These are phyloP conservation scores for Ascochyta pisi DNA, from an alignment of 2,329 filamentous ascomycete species.

Conservation along the genomic window DNA sequence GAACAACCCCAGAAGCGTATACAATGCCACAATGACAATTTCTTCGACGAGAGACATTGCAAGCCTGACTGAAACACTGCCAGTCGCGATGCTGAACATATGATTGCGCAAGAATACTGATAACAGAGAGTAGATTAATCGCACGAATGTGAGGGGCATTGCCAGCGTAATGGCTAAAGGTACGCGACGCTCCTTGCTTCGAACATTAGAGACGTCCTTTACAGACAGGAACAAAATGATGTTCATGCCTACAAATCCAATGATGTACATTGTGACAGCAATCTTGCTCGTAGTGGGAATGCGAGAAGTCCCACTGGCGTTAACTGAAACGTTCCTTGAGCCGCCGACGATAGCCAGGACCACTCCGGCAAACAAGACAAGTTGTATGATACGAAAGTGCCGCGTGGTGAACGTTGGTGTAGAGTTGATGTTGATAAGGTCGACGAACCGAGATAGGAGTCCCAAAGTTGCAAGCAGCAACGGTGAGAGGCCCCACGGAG, in stretches of 20 bases:
- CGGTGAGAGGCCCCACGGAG: slow-evolving; percentile 59
- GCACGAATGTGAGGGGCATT: slow-evolving; percentile 27
- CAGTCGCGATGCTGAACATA: slow-evolving; percentile 25
- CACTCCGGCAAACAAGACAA: slow-evolving; percentile 43
- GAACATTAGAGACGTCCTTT: slow-evolving; percentile 1
- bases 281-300: slow-evolving; percentile 26
- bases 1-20: slow-evolving; percentile 22
- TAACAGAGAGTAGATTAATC: slow-evolving; percentile 26
- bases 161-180: slow-evolving; percentile 23
- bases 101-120: slow-evolving; percentile 23
- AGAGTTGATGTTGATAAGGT: slow-evolving; percentile 24
- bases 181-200: slow-evolving; percentile 22
- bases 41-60: slow-evolving; percentile 30
- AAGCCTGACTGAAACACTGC: slow-evolving; percentile 17
- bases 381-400: slow-evolving; percentile 40
- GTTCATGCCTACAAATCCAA: slow-evolving; percentile 20
- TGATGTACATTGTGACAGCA: slow-evolving; percentile 26
- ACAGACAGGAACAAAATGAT: slow-evolving; percentile 17
- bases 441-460: slow-evolving; percentile 48
- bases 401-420: slow-evolving; percentile 24
- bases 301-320: slow-evolving; percentile 21
- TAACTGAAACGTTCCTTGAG: slow-evolving; percentile 2
- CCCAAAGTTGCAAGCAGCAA: slow-evolving; percentile 57
- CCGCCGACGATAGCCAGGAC: slow-evolving; percentile 44
- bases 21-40: slow-evolving; percentile 29